Evolutionary conservation across 2,329 filamentous ascomycete species (phyloP), one percentile per base, ranked within the genome.

Genomic region (Colletotrichum graminicola): DNA sequence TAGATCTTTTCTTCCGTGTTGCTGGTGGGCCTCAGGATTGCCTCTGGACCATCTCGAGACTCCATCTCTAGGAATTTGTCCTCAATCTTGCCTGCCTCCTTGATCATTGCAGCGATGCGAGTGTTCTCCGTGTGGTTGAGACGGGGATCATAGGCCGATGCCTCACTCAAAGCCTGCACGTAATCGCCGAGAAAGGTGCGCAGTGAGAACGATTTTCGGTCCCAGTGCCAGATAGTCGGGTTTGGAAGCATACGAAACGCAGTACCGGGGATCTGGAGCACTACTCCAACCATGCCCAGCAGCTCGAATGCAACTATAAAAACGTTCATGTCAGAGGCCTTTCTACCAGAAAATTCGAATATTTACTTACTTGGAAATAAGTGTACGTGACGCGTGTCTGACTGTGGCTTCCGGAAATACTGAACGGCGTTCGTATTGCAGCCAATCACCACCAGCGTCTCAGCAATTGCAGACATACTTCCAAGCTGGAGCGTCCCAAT

Each of bases 201-300:
- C 2, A 88, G 74, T 47, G 82, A 84, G 32, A 88, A 83, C 1
- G 83, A 83, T 54, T 83, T 81, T 64, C 82, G 85, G 66, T 88
- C 83, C 87, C 87, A 90, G 26, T 78, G 78, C 66, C 86, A 85
- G 1, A 83, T 80, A 0, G 88, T 90, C 0, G 83, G 83, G 66
- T 85, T 85, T 0, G 83, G 83, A 1, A 85, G 76, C 77, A 82
- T 80, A 36, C 79, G 79, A 67, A 84, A 85, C 29, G 76, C 78
- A 5, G 78, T 80, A 4, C 80, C 78, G 1, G 78, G 77, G 0
- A 83, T 76, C 2, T 82, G 79, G 21, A 83, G 64, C 1, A 79
- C 77, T 7, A 77, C 75, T 1, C 79, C 80, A 2, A 83, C 73
- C 82, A 84, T 84, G 1, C 81, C 82, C 1, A 84, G 77, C 1